These are phyloP conservation scores for Fusarium pseudograminearum DNA, from an alignment of 2,329 filamentous ascomycete species.

Conservation along the genomic window DNA sequence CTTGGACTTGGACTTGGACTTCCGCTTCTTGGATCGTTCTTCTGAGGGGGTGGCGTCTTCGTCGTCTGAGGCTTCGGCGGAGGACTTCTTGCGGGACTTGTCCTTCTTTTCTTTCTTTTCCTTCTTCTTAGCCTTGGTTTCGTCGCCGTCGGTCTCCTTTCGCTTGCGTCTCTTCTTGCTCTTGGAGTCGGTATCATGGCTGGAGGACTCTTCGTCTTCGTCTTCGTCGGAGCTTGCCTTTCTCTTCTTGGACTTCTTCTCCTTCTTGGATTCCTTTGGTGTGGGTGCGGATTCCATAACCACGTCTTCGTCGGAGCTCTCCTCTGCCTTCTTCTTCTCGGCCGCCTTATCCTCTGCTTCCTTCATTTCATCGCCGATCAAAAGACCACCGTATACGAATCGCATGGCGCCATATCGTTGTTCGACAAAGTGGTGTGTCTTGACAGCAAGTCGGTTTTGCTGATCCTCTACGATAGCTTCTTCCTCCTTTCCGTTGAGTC, in stretches of 20 bases:
- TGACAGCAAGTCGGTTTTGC: conserved; percentile 74
- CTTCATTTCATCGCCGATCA: conserved; percentile 69
- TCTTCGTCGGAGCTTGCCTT: conserved; percentile 58
- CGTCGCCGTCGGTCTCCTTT: conserved; percentile 47
- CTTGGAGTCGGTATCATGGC: conserved; percentile 49
- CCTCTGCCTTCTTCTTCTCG: conserved; percentile 21
- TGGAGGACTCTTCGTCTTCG: conserved; percentile 49
- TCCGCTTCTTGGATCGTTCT: conserved; percentile 52
- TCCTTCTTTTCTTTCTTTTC: conserved; percentile 59
- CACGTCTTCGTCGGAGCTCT: conserved; percentile 37
- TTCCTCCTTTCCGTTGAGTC: conserved; percentile 89
- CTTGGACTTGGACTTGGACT: conserved; percentile 49
- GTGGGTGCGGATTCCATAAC: conserved; percentile 41
- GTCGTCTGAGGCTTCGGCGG: conserved; percentile 38
- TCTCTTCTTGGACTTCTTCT: conserved; percentile 64
- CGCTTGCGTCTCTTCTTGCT: conserved; percentile 54
- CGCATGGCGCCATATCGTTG: conserved; percentile 82
- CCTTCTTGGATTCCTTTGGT: conserved; percentile 52
- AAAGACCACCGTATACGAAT: conserved; percentile 87
- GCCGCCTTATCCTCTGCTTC: conserved; percentile 46
- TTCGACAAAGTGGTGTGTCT: conserved; percentile 79
- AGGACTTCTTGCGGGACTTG: conserved; percentile 49
- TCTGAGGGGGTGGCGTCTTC: conserved; percentile 41
- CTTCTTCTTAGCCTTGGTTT: conserved; percentile 46
- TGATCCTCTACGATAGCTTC: conserved; percentile 78